phyloP scores from a whole-genome alignment of 164 flowering plant genomes.

The Kalanchoe fedtschenkoi region DNA sequence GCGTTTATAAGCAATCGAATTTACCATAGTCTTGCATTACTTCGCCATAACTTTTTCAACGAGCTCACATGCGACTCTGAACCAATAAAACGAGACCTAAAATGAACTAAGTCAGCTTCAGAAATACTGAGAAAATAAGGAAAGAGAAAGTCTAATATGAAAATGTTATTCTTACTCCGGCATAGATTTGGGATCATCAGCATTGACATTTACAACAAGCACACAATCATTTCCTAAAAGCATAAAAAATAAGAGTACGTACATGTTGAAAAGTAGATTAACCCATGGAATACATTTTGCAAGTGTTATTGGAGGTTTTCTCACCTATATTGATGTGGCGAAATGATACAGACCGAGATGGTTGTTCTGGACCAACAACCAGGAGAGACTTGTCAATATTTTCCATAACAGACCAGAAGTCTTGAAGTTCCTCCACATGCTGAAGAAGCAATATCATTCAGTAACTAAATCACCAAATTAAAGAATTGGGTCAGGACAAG shows the following conservation, averaged over 20 bases:
- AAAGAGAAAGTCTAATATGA: background rate
- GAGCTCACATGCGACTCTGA: slow-evolving; percentile 34
- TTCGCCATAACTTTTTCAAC: slow-evolving; percentile 40
- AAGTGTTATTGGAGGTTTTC: slow-evolving; percentile 3
- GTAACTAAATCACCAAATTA: background rate
- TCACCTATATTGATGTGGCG: slow-evolving; percentile 56
- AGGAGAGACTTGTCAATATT: slow-evolving; percentile 48
- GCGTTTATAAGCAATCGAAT: background rate
- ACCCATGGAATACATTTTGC: background rate
- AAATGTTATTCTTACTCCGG: slow-evolving; percentile 51
- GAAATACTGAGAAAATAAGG: slow-evolving; percentile 6
- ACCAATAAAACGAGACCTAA: slow-evolving; percentile 71
- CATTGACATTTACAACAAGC: slow-evolving; percentile 34
- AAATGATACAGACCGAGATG: slow-evolving; percentile 35
- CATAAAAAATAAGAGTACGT: background rate
- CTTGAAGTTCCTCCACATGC: slow-evolving; percentile 69
- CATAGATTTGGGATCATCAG: slow-evolving; percentile 39
- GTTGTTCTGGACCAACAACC: slow-evolving; percentile 37
- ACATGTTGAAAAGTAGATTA: background rate
- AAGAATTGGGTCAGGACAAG: background rate
- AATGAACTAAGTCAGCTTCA: slow-evolving; percentile 7
- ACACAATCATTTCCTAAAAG: slow-evolving; percentile 47
- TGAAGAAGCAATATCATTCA: slow-evolving; percentile 13
- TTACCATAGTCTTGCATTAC: slow-evolving; percentile 56
- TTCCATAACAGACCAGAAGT: slow-evolving; percentile 61